Base-by-base conservation (phyloP, 192 early-diverging fungal species). In the Backusella australiensis region DNA sequence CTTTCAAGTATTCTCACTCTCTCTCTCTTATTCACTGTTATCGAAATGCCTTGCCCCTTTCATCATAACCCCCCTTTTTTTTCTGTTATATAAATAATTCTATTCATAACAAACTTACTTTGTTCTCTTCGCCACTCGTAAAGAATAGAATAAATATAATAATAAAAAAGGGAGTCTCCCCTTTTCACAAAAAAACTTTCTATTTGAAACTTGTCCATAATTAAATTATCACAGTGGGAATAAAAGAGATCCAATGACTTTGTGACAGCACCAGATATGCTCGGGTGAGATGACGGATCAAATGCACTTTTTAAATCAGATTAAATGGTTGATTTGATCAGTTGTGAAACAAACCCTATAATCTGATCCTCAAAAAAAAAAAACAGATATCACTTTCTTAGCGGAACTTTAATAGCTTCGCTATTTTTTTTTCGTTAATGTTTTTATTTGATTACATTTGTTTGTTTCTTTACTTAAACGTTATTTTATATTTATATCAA, bases 141-240 rank as follows among this genome's bases (percentile, higher is more conserved):
- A 23, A n/a, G 35, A 69, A 26, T 26, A 23, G 11, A 41, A 69
- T 34, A 68, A 2, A 32, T 3, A 68, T 14, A 69, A 41, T 39
- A 69, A 36, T 23, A 38, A 21, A 69, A 21, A 69, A 26, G 35
- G 17, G 35, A 38, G 21, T 29, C n/a, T 63, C 56, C 26, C 26
- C 23, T 29, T 29, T 29, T 63, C 12, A 12, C 26, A 29, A 56
- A 21, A n/a, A 56, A 4, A 44, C 15, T 17, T 44, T 29, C 4
- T 29, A 63, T 63, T 63, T 63, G 56, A 63, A 63, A 63, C 56
- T 63, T 63, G 23, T 63, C 56, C 23, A 63, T 63, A 63, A 29
- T 29, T 26, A 63, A 63, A 4, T 26, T 63, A 29, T 12, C 8
- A 29, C 23, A 14, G 56, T 63, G 56, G 56, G 56, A 63, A 63